phyloP scores from a whole-genome alignment of 148 eudicot species.

The Chenopodium suecicum region DNA sequence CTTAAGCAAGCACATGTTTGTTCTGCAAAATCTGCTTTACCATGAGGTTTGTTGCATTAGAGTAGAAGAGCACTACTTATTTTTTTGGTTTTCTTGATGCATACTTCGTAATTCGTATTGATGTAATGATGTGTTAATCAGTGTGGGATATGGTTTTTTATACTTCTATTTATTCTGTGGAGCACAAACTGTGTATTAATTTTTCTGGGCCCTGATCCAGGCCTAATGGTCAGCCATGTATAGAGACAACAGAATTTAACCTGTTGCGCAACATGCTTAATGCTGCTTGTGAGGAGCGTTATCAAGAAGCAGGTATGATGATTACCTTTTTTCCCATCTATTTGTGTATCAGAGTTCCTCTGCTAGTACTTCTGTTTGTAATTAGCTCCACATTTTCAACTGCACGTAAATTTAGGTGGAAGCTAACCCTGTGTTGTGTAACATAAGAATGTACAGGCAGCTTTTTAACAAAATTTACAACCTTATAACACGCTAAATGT shows the following conservation, averaged over 20 bases:
- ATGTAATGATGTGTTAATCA: background rate
- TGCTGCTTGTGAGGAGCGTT: conserved; percentile 86
- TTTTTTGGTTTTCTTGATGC: background rate
- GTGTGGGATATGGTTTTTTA: background rate
- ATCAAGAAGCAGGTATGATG: conserved; percentile 80
- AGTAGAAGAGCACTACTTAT: background rate
- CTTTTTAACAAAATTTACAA: background rate
- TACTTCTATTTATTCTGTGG: background rate
- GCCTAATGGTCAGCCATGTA: conserved; percentile 69
- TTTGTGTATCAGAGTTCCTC: background rate
- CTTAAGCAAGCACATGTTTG: background rate
- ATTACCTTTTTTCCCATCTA: background rate
- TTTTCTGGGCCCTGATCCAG: conserved; percentile 33
- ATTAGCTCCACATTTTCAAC: background rate
- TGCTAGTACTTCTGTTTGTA: background rate
- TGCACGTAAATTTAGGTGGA: background rate
- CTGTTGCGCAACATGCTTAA: conserved; percentile 79
- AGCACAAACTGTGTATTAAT: too few species aligned
- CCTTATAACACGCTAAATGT: too few species aligned
- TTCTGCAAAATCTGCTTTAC: background rate
- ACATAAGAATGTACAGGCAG: background rate
- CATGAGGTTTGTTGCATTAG: background rate
- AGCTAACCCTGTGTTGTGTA: background rate
- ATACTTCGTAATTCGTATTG: too few species aligned
- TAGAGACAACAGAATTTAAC: conserved; percentile 71